A percentile compares a stretch with the other conserved stretches of the same genome.
These are phyloP conservation scores for Oryza officinalis DNA, from an alignment of 176 grass and related monocot genomes.

Conservation along the genomic window DNA sequence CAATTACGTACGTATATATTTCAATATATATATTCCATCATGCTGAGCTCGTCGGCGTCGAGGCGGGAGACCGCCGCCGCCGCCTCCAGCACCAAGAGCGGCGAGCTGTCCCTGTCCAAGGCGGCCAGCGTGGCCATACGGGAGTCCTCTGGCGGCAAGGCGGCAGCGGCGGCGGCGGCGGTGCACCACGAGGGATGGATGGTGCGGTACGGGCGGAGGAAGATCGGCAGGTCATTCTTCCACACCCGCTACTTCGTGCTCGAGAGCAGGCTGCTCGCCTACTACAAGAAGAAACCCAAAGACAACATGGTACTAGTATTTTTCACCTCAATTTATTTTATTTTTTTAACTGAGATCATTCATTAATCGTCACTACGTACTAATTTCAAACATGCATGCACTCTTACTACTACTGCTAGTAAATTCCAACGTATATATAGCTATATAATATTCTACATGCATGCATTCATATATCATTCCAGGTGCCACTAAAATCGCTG, in stretches of 20 bases:
- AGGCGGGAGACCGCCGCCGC: conserved; percentile 8
- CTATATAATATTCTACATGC: too few species aligned
- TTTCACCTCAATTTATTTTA: too few species aligned
- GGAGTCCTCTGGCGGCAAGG: background rate
- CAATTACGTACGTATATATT: too few species aligned
- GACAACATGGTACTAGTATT: conserved; percentile 61
- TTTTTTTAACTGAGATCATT: too few species aligned
- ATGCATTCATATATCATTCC: background rate
- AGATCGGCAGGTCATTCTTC: conserved; percentile 77
- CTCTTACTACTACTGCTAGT: too few species aligned
- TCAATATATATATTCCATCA: too few species aligned
- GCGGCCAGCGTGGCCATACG: background rate
- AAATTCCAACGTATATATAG: too few species aligned
- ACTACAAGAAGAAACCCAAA: conserved; percentile 95
- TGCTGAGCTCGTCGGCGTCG: conserved; percentile 36
- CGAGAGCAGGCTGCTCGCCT: conserved; percentile 63
- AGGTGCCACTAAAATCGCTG: conserved; percentile 70
- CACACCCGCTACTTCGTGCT: conserved; percentile 77
- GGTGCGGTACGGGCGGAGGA: conserved; percentile 86
- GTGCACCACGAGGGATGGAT: conserved; percentile 80
- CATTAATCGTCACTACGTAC: too few species aligned
- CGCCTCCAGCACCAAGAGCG: background rate
- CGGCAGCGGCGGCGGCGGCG: conserved; percentile 32
- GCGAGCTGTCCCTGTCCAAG: conserved; percentile 15
- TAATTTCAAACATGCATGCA: too few species aligned